Evolutionary conservation across 805 yeast species (phyloP).

Genomic region (Cyberlindnera saturnus): DNA sequence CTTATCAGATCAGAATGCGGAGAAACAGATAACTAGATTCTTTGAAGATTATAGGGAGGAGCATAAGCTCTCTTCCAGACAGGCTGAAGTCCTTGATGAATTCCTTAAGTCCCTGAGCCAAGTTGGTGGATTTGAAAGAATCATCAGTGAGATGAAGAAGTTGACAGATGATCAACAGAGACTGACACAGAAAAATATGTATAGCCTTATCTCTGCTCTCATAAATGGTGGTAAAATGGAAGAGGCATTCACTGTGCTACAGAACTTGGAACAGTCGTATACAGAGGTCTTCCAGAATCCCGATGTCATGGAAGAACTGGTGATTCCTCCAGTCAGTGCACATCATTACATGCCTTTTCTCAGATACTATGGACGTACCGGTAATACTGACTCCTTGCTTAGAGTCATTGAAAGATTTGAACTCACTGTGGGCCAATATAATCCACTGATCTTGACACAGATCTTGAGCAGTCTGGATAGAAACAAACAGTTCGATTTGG

Average conservation of each 20-base stretch:
- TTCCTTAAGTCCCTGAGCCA: slow-evolving; percentile 14
- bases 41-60: slow-evolving; percentile 14
- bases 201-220: slow-evolving; percentile 22
- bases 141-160: slow-evolving; percentile 9
- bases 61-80: slow-evolving; percentile 12
- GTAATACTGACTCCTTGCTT: slow-evolving; percentile 24
- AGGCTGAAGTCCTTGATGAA: slow-evolving; percentile 16
- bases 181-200: slow-evolving; percentile 20
- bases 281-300: slow-evolving; percentile 13
- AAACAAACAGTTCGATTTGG: slow-evolving; percentile 24
- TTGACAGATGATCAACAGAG: slow-evolving; percentile 7
- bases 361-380: slow-evolving; percentile 26
- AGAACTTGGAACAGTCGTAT: slow-evolving; percentile 25
- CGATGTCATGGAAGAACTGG: slow-evolving; percentile 1
- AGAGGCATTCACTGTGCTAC: slow-evolving; percentile 29
- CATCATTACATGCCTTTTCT: slow-evolving; percentile 37
- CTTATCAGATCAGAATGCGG: slow-evolving; percentile 10
- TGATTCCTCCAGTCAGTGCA: slow-evolving; percentile 33
- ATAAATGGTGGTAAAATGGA: slow-evolving; percentile 19
- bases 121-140: slow-evolving; percentile 10
- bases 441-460: slow-evolving; percentile 33
- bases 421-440: slow-evolving; percentile 24
- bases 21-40: slow-evolving; percentile 12
- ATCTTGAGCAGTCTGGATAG: slow-evolving; percentile 29
- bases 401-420: slow-evolving; percentile 27